Base-by-base conservation (phyloP, 495 filamentous ascomycete species). In the Chaetomidium leptoderma region DNA sequence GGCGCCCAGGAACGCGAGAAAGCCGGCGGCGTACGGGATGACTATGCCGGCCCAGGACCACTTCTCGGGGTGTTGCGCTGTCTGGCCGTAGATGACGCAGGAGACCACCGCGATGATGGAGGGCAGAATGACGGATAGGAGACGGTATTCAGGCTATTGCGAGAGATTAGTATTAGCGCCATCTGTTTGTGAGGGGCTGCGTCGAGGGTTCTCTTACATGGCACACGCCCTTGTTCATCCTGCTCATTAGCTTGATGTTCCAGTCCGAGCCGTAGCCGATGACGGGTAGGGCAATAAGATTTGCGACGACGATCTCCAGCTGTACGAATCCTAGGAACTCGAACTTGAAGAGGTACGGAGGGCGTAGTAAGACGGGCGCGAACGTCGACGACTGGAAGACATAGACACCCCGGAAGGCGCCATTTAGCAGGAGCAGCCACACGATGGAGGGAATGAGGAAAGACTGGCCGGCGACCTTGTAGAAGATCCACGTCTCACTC, bases 401-500 rank as follows among this genome's bases (percentile, higher is more conserved):
- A 21, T 48, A 33, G 27, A 48, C 45, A 8, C 45, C 45, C 13
- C 32, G 29, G 29, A 48, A 48, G 14, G 45, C 45, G 27, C 45
- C 45, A 16, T 48, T 48, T 2, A 48, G 45, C 45, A 48, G 45
- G 27, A 48, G 45, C 27, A 48, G n/a, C 45, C 45, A 48, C 45
- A 48, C 27, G 45, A 48, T 33, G 3, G 45, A 17, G n/a, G 45
- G 45, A 13, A 48, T 16, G 6, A 3, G 21, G 45, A 48, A 48
- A 33, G 45, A 33, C 43, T 27, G 45, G 45, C 17, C 45, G 45
- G 45, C 45, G 9, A 33, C 29, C 45, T 48, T 48, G 45, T 48
- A 48, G 45, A 48, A 48, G n/a, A 16, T 33, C 45, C 27, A 48
- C n/a, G 17, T 48, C 27, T 48, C 45, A 21, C n/a, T 32, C 45